Percentiles rank a stretch among this genome's conserved stretches.
These are phyloP conservation scores for Posidonia oceanica DNA, from an alignment of 116 monocot species.

Conservation along the genomic window DNA sequence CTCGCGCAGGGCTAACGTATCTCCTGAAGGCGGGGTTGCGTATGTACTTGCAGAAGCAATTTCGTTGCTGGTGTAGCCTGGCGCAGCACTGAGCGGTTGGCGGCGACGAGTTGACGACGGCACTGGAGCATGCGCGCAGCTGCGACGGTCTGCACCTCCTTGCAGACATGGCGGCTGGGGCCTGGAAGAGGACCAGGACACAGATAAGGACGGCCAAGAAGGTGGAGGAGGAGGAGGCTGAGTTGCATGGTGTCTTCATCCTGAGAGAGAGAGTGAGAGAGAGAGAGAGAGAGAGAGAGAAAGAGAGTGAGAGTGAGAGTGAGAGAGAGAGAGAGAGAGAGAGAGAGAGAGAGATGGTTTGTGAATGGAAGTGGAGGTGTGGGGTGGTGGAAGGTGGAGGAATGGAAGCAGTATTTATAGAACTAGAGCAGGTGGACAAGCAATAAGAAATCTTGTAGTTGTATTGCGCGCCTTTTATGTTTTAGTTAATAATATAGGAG, in stretches of 20 bases:
- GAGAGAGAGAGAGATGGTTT: too few relatives aligned
- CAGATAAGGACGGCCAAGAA: too few relatives aligned
- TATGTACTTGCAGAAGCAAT: slow-evolving; percentile 25
- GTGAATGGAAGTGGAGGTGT: too few relatives aligned
- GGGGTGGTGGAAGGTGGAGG: too few relatives aligned
- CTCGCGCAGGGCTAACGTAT: background rate
- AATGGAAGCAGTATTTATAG: too few relatives aligned
- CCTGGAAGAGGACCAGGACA: background rate
- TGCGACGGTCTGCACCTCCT: background rate
- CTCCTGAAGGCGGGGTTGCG: slow-evolving; percentile 1
- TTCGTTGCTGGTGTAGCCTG: slow-evolving; percentile 18
- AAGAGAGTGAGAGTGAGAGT: too few relatives aligned
- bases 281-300: too few relatives aligned
- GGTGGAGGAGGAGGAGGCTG: background rate
- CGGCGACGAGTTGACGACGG: background rate
- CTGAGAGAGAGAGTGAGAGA: background rate
- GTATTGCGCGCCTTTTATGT: too few relatives aligned
- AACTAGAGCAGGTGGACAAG: too few relatives aligned
- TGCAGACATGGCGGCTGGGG: background rate
- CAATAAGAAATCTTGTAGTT: too few relatives aligned
- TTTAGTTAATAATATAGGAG: too few relatives aligned
- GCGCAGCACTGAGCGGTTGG: slow-evolving; percentile 19
- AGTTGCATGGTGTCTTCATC: background rate
- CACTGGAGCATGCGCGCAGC: background rate
- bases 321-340: too few relatives aligned